These are phyloP conservation scores for Quambalaria eucalypti DNA, from an alignment of 1,284 basidiomycete species.

Conservation along the genomic window DNA sequence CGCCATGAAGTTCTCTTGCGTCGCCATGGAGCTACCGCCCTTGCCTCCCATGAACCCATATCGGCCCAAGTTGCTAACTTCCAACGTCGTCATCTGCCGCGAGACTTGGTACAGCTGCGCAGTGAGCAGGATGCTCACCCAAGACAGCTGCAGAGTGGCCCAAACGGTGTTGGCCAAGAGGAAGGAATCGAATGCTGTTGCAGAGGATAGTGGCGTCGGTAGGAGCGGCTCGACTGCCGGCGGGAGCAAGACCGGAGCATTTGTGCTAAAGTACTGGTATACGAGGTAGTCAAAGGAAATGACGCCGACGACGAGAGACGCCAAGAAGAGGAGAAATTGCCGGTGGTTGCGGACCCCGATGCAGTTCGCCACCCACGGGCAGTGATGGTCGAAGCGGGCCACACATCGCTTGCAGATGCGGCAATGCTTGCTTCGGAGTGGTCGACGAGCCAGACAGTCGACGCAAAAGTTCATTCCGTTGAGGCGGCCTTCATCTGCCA, in stretches of 20 bases:
- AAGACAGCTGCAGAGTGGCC: conserved; percentile 81
- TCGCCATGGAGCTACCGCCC: conserved; percentile 57
- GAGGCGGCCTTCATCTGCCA: conserved; percentile 73
- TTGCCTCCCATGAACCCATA: conserved; percentile 96
- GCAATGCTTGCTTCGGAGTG: conserved; percentile 90
- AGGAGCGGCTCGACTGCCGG: conserved; percentile 50
- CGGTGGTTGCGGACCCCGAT: conserved; percentile 89
- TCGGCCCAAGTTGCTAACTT: conserved; percentile 86
- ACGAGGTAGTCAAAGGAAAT: conserved; percentile 70
- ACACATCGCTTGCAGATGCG: conserved; percentile 82
- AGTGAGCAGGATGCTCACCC: conserved; percentile 77
- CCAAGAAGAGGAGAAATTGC: conserved; percentile 83
- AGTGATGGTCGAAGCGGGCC: conserved; percentile 59
- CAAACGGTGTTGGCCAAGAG: conserved; percentile 70
- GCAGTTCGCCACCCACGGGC: conserved; percentile 99
- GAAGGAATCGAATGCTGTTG: conserved; percentile 61
- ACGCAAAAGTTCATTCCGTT: conserved; percentile 96
- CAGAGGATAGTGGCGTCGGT: conserved; percentile 59
- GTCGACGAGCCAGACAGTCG: conserved; percentile 82
- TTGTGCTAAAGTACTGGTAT: conserved; percentile 52
- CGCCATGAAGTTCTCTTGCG: conserved; percentile 16
- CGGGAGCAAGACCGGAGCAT: conserved; percentile 7
- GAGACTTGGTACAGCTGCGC: conserved; percentile 85
- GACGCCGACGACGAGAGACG: conserved; percentile 72
- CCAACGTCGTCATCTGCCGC: conserved; percentile 89